Conservation (phyloP, 2,329 filamentous ascomycete species). For the Hymenoscyphus infarciens region DNA sequence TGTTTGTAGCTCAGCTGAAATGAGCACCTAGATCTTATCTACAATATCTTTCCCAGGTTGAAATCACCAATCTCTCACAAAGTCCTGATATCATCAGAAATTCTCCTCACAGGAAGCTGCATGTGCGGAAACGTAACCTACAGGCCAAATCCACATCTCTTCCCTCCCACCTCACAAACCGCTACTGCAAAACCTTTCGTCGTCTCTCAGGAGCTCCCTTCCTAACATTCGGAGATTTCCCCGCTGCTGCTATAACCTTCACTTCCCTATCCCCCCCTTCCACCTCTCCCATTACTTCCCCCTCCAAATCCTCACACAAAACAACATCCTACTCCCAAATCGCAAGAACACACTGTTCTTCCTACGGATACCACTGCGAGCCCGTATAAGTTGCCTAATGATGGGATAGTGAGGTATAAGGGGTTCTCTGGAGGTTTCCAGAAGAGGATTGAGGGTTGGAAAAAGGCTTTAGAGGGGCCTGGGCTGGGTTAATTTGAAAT, state of each 20-base stretch:
- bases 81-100: conserved; percentile 5
- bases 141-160: conserved; percentile 36
- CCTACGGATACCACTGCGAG: too few species aligned
- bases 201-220: conserved; percentile 45
- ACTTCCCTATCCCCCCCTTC: conserved; percentile 31
- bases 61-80: conserved; percentile 5
- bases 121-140: conserved; percentile 43
- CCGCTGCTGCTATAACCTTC: conserved; percentile 36
- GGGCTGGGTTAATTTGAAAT: too few species aligned
- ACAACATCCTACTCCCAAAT: too few species aligned
- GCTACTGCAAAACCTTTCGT: conserved; percentile 48
- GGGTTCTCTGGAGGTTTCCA: too few species aligned
- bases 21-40: too few species aligned
- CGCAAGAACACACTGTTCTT: too few species aligned
- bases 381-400: too few species aligned
- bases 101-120: conserved; percentile 41
- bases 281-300: conserved; percentile 25
- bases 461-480: too few species aligned
- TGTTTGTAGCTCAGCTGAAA: too few species aligned
- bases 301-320: too few species aligned
- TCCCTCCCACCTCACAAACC: conserved; percentile 39
- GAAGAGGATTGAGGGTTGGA: too few species aligned
- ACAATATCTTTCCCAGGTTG: neutral
- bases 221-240: conserved; percentile 41
- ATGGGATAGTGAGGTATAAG: too few species aligned